Conservation (phyloP, 129 eudicot species). For the Chrysanthemum lavandulifolium region DNA sequence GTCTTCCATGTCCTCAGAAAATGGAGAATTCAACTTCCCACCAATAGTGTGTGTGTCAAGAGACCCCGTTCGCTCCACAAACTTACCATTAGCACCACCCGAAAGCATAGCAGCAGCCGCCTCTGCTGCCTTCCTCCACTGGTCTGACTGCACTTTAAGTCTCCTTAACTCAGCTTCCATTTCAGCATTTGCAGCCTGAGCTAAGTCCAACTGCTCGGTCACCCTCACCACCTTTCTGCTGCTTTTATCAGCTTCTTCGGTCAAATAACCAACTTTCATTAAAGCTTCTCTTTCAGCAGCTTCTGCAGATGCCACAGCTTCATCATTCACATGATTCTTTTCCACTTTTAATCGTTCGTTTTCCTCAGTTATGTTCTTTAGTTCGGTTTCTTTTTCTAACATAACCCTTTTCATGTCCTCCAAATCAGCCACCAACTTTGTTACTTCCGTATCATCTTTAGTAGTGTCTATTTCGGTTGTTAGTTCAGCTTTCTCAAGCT, state of each 20-base stretch:
- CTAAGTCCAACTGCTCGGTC: constrained; percentile 62
- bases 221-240: constrained; percentile 48
- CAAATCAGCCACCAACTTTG: constrained; percentile 41
- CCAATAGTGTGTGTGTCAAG: constrained; percentile 63
- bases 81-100: constrained; percentile 52
- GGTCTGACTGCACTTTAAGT: constrained; percentile 85
- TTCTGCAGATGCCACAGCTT: constrained; percentile 49
- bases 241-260: constrained; percentile 76
- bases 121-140: constrained; percentile 99
- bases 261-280: constrained; percentile 56
- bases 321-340: constrained; percentile 39
- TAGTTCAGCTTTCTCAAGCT: constrained; percentile 32
- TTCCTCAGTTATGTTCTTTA: constrained; percentile 56
- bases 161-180: constrained; percentile 87
- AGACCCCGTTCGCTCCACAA: constrained; percentile 64
- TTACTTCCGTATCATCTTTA: constrained; percentile 38
- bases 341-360: constrained; percentile 59
- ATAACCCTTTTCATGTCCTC: constrained; percentile 43
- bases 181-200: constrained; percentile 76
- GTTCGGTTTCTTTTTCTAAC: constrained; percentile 46
- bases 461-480: constrained; percentile 29
- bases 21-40: constrained; percentile 59
- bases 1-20: constrained; percentile 69
- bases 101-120: constrained; percentile 92
- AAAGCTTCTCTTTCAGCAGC: constrained; percentile 64